A percentile compares a stretch with the other conserved stretches of the same genome.
Evolutionary conservation across 352 stramenopile species (phyloP).

Genomic region (Elongisporangium anandrum): DNA sequence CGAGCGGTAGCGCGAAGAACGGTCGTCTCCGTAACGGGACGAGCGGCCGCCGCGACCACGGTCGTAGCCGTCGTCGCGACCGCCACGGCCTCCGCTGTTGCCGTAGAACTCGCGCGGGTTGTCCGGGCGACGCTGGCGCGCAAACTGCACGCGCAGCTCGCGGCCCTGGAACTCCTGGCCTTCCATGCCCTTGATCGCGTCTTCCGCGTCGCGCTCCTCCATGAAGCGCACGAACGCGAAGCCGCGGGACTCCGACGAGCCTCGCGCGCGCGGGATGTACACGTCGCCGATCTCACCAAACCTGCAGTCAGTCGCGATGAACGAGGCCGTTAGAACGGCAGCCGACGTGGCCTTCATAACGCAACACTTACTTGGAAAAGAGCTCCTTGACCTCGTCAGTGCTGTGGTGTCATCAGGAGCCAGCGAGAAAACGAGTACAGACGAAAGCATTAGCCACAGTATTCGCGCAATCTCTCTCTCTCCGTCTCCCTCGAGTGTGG

Average conservation of each 20-base stretch:
- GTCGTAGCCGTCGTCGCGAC: conserved; percentile 19
- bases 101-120: conserved; percentile 77
- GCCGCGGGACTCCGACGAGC: conserved; percentile 71
- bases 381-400: conserved; percentile 56
- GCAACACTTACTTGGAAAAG: conserved; percentile 65
- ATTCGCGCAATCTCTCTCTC: neutral
- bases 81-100: conserved; percentile 16
- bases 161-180: conserved; percentile 68
- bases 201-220: conserved; percentile 85
- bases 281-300: conserved; percentile 77
- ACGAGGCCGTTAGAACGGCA: too few species aligned
- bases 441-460: conserved; percentile 1
- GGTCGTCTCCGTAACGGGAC: conserved; percentile 24
- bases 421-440: neutral
- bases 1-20: conserved; percentile 31
- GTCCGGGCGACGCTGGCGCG: conserved; percentile 69
- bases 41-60: conserved; percentile 13
- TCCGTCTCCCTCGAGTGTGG: neutral
- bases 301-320: conserved; percentile 20
- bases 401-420: conserved; percentile 8
- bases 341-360: too few species aligned
- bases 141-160: conserved; percentile 71
- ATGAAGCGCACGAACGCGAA: conserved; percentile 89
- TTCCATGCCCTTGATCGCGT: conserved; percentile 79
- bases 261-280: conserved; percentile 74